These are phyloP conservation scores for Ilyonectria robusta DNA, from an alignment of 2,329 filamentous ascomycete genomes.

Conservation along the genomic window DNA sequence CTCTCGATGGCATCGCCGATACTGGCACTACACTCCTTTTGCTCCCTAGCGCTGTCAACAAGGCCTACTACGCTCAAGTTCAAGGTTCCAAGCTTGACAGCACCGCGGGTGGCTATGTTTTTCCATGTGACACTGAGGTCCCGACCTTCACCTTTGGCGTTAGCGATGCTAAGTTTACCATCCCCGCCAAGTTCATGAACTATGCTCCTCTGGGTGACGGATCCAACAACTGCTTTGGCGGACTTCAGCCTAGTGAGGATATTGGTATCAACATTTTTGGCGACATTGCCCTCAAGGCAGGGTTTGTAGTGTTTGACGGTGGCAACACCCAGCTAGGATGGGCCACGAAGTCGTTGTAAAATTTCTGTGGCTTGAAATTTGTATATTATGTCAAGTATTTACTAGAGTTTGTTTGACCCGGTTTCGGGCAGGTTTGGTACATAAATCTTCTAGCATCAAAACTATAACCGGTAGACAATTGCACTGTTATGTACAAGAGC, in stretches of 20 bases:
- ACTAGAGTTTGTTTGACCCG: no score
- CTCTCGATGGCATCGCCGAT: conserved; percentile 64
- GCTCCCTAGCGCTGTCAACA: conserved; percentile 66
- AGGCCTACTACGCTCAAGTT: conserved; percentile 65
- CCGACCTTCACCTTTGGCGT: conserved; percentile 69
- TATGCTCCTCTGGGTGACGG: conserved; percentile 60
- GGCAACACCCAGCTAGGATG: conserved; percentile 40
- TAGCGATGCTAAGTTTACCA: conserved; percentile 69
- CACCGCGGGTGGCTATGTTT: conserved; percentile 60
- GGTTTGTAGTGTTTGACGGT: conserved; percentile 70
- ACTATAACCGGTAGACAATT: no score
- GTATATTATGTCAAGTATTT: no score
- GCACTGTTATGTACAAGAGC: no score
- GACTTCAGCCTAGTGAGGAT: conserved; percentile 71
- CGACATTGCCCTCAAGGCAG: conserved; percentile 73
- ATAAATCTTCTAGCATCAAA: no score
- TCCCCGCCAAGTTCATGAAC: conserved; percentile 68
- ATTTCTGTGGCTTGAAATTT: no score
- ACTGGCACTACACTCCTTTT: conserved; percentile 77
- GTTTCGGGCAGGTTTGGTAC: no score
- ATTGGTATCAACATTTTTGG: conserved; percentile 71
- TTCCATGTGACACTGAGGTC: conserved; percentile 61
- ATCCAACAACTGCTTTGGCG: conserved; percentile 70
- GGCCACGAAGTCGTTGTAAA: conserved; percentile 34
- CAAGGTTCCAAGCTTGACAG: conserved; percentile 57